Evolutionary conservation across 2,329 filamentous ascomycete genomes (phyloP), one percentile per base, ranked within the genome.

Genomic region (Talaromyces rugulosus): DNA sequence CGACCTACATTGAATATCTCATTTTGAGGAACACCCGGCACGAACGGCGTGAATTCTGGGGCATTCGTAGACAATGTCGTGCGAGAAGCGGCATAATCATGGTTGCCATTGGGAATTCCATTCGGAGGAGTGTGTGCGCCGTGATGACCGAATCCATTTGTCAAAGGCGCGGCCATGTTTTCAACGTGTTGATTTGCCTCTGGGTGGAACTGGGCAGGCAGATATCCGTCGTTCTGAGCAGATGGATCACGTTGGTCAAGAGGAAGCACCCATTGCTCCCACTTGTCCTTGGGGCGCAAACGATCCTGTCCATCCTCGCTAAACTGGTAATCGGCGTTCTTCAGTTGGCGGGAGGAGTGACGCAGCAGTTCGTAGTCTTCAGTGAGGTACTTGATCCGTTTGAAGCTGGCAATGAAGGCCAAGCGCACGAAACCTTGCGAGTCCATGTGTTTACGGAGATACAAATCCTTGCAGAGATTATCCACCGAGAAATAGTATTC

Each of bases 401-500:
- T 92, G 82, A 99, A 99, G n/a, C 83, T 84, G 27, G 89, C 85
- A 68, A 99, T 89, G 62, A 96, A 85, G 36, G 84, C 82, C 58
- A 99, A 79, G 57, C 87, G 87, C 14, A 97, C 93, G 71, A 93
- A 98, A 18, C 95, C 95, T 74, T 98, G 91, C 0, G 90, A 91
- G 73, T 99, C 94, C 95, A 99, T 98, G 69, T 93, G 88, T 70
- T 86, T 88, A 62, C 95, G 89, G 63, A 99, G 82, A 76, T 87
- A 98, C 71, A 91, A 83, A 71, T 99, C 95, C 77, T 96, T 97
- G 83, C 91, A 90, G 56, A 98, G 83, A 73, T 99, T 99, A 71
- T 97, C 91, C 31, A 96, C 85, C 0, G 94, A 98, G 78, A 99
- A 96, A 77, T 99, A 99, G 80, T 97, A 99, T 71, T 96, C 92